Evolutionary conservation across 495 filamentous ascomycete species (phyloP).

Genomic region (Tirmania nivea): DNA sequence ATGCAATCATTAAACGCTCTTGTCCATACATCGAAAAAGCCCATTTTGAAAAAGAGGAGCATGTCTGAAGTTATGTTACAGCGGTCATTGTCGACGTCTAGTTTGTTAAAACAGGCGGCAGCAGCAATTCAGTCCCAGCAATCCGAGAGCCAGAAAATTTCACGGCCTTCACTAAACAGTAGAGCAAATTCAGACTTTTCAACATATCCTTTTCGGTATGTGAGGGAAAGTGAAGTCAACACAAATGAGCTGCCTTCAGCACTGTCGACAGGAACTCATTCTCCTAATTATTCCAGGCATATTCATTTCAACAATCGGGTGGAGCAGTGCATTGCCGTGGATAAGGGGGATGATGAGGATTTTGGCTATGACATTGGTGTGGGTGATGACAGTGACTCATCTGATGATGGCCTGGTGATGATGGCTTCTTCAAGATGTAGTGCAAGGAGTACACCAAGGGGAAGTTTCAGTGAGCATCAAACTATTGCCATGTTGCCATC

Average conservation of each 20-base stretch:
- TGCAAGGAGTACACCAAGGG: conserved; percentile 26
- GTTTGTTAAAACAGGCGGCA: conserved; percentile 78
- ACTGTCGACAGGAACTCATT: conserved; percentile 33
- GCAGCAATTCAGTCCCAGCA: conserved; percentile 83
- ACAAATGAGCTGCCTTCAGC: conserved; percentile 36
- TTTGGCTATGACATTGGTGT: conserved; percentile 41
- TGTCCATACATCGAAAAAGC: conserved; percentile 35
- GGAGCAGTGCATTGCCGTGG: conserved; percentile 85
- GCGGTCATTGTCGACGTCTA: conserved; percentile 70
- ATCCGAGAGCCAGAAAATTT: conserved; percentile 30
- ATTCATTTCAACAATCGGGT: conserved; percentile 96
- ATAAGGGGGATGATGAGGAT: conserved; percentile 50
- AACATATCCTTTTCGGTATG: conserved; percentile 33
- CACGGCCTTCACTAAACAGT: conserved; percentile 12
- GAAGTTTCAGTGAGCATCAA: conserved; percentile 45
- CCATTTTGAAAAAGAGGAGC: conserved; percentile 88
- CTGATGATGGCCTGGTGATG: conserved; percentile 59
- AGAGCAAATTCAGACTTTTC: conserved; percentile 44
- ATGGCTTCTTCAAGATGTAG: conserved; percentile 37
- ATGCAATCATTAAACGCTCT: conserved; percentile 8
- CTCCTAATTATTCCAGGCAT: conserved; percentile 35
- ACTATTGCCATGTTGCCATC: conserved; percentile 85
- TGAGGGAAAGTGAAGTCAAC: conserved; percentile 32
- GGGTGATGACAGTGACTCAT: conserved; percentile 41
- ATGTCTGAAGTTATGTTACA: conserved; percentile 93